A percentile compares a stretch with the other conserved stretches of the same genome.
phyloP scores from a whole-genome alignment of 768 basidiomycete species.

The Amanita exitialis region DNA sequence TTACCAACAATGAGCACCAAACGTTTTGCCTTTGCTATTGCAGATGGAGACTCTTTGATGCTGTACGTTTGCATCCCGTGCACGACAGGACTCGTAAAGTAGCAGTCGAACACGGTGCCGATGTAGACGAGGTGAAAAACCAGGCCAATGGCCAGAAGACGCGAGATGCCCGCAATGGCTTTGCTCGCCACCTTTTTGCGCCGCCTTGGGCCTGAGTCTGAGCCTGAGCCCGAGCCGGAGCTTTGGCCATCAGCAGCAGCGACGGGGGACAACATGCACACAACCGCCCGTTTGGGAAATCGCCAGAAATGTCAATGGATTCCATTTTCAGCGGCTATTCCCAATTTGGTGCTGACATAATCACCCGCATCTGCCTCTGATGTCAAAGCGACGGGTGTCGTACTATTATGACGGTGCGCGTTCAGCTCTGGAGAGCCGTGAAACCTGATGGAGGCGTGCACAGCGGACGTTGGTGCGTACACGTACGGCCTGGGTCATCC shows the following conservation, averaged over 20 bases:
- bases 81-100: conserved; percentile 78
- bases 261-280: background rate
- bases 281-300: background rate
- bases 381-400: conserved; percentile 67
- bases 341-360: background rate
- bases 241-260: background rate
- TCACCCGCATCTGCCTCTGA: conserved; percentile 14
- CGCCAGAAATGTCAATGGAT: no score
- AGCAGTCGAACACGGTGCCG: conserved; percentile 74
- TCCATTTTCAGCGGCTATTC: background rate
- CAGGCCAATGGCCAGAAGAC: conserved; percentile 55
- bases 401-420: conserved; percentile 74
- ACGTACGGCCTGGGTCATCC: conserved; percentile 85
- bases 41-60: conserved; percentile 13
- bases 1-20: conserved; percentile 74
- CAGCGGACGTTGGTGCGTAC: conserved; percentile 63
- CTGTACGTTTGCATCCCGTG: conserved; percentile 61
- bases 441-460: background rate
- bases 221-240: background rate
- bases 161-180: conserved; percentile 19
- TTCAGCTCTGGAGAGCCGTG: background rate
- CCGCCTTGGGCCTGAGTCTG: background rate
- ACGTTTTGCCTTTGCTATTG: conserved; percentile 46
- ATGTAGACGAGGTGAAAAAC: conserved; percentile 70
- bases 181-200: background rate